Base-by-base conservation (phyloP, 768 basidiomycete species). In the Russula sp. region DNA sequence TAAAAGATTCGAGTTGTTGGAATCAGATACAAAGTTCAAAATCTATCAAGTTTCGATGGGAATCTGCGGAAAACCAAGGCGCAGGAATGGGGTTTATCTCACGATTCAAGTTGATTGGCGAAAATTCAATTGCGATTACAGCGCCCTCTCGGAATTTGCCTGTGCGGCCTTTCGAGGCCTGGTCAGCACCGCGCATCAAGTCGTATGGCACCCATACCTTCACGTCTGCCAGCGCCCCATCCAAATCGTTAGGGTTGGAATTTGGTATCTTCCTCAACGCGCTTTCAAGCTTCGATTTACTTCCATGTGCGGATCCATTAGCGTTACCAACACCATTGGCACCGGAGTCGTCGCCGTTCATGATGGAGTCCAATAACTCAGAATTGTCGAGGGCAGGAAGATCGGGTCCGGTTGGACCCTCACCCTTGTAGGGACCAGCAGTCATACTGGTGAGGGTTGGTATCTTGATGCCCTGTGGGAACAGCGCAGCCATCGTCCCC, bases 381-480 rank as follows among this genome's bases (percentile, higher is more conserved):
- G 57, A 34, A 34, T 56, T 13, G 20, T 58, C 24, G 24, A 67
- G 10, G 38, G 59, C 57, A 24, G 54, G 40, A 30, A 46, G n/a
- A 13, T 51, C 32, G 44, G 57, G 22, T 32, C 63, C 66, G 1
- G 56, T 48, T 20, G 66, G 66, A 16, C 66, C 66, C 0, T 54
- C 63, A 24, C 59, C 66, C 32, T 65, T 57, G 54, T 57, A 61
- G 7, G 49, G 58, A 44, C 63, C 66, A 16, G 63, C 54, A 51
- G 49, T 60, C 4, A 61, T 20, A 5, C 49, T 65, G 0, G 63
- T 67, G 49, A 67, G 10, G 26, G 40, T 55, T 14, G 66, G 66
- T 26, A 57, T 24, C 16, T 52, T 55, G 42, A 67, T 65, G 5
- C 67, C 67, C 14, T 36, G 7, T 3, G 67, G 65, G 57, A 68